phyloP scores from a whole-genome alignment of 345 rosid species.

The Salix dunnii region DNA sequence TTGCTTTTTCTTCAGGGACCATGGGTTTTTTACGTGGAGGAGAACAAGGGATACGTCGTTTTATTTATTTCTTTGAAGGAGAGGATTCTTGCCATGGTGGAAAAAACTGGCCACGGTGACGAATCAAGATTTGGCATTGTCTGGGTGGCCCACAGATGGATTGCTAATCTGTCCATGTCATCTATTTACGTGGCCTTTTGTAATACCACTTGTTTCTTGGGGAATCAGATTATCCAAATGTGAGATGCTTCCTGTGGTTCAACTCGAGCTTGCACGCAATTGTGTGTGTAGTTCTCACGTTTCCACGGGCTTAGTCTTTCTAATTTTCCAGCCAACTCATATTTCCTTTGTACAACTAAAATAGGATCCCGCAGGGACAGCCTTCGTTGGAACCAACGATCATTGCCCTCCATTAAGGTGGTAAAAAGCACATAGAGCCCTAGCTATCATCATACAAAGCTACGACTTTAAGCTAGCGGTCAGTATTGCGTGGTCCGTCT shows the following conservation, averaged over 20 bases:
- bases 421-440: no score
- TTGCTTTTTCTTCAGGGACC: slow-evolving; percentile 14
- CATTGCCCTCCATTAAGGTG: no score
- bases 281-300: slow-evolving; percentile 22
- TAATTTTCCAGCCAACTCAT: neutral
- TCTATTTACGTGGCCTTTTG: slow-evolving; percentile 10
- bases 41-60: neutral
- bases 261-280: slow-evolving; percentile 45
- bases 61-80: neutral
- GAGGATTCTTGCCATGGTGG: neutral
- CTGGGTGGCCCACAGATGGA: neutral
- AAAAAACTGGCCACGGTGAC: neutral
- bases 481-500: no score
- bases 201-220: neutral
- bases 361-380: no score
- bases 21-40: slow-evolving; percentile 26
- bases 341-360: no score
- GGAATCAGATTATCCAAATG: neutral
- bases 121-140: neutral
- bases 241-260: slow-evolving; percentile 14
- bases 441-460: no score
- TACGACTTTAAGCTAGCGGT: no score
- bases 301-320: slow-evolving; percentile 36
- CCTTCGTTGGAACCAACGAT: no score
- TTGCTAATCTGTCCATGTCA: neutral